These are phyloP conservation scores for Trichoderma cornu-damae DNA, from an alignment of 2,329 filamentous ascomycete genomes.

Conservation along the genomic window DNA sequence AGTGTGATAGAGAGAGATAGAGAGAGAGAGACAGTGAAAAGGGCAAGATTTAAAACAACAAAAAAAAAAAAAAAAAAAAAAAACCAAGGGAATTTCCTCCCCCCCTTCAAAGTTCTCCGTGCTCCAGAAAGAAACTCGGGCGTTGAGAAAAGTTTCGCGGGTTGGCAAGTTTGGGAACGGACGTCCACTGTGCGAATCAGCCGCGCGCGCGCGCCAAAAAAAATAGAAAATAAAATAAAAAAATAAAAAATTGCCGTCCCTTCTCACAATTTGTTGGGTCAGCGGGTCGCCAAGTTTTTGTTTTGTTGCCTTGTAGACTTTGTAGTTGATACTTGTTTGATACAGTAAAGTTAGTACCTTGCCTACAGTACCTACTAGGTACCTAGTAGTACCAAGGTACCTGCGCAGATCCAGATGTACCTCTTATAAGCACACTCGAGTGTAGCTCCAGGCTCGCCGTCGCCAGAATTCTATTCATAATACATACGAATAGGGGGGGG, in stretches of 20 bases:
- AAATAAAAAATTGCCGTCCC: too few species aligned
- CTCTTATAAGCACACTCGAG: background rate
- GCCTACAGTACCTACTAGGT: too few species aligned
- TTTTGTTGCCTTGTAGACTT: too few species aligned
- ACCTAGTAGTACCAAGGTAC: too few species aligned
- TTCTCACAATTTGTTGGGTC: conserved; percentile 11
- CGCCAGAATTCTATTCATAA: too few species aligned
- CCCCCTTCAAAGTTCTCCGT: background rate
- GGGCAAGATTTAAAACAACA: too few species aligned
- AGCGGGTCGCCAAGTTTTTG: background rate
- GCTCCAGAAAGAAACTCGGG: background rate
- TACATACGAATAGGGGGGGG: too few species aligned
- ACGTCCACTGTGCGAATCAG: background rate
- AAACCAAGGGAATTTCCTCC: background rate
- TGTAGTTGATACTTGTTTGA: too few species aligned
- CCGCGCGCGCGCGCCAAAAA: conserved; percentile 1
- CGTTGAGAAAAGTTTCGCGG: background rate
- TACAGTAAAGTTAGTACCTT: too few species aligned
- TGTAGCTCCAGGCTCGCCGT: background rate
- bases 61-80: background rate
- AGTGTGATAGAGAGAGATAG: too few species aligned
- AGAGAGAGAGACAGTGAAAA: too few species aligned
- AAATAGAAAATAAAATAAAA: too few species aligned
- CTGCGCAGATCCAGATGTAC: conserved; percentile 7
- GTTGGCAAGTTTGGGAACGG: background rate